Evolutionary conservation across 768 basidiomycete species (phyloP).

Genomic region (Xerocomellus amylosporus): DNA sequence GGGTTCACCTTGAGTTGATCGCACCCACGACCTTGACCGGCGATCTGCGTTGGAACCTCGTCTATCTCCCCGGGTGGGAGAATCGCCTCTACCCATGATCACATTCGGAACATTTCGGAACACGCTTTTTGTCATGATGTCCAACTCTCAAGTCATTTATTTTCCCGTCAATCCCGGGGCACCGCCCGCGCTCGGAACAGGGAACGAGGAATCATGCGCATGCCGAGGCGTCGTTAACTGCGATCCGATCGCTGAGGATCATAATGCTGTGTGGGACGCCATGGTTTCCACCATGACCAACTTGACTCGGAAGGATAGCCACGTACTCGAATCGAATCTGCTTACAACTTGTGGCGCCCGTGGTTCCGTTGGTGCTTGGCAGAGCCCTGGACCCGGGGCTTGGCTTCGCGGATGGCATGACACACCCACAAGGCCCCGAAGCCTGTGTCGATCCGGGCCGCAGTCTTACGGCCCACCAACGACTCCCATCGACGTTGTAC

Average conservation of each 20-base stretch:
- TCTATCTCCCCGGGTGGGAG: not conserved
- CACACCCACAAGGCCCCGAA: not conserved
- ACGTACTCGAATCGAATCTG: too few species aligned
- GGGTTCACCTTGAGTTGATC: not conserved
- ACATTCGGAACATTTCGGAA: not conserved
- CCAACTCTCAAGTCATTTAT: not conserved
- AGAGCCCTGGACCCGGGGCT: not conserved
- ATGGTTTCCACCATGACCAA: not conserved
- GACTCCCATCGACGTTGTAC: not conserved
- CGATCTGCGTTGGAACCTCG: not conserved
- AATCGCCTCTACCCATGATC: not conserved
- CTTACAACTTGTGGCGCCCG: not conserved
- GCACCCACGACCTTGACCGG: not conserved
- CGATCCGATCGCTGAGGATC: not conserved
- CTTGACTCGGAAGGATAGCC: too few species aligned
- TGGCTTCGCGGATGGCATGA: not conserved
- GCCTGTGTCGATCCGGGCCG: not conserved
- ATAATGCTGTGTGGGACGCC: not conserved
- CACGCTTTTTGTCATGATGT: not conserved
- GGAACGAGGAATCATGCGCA: too few species aligned
- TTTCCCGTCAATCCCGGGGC: not conserved
- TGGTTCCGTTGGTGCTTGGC: not conserved
- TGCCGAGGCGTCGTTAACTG: not conserved
- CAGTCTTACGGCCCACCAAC: not conserved
- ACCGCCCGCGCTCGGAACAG: too few species aligned